Conservation (phyloP, 257 asterid genomes). For the Solanum pinnatisectum region DNA sequence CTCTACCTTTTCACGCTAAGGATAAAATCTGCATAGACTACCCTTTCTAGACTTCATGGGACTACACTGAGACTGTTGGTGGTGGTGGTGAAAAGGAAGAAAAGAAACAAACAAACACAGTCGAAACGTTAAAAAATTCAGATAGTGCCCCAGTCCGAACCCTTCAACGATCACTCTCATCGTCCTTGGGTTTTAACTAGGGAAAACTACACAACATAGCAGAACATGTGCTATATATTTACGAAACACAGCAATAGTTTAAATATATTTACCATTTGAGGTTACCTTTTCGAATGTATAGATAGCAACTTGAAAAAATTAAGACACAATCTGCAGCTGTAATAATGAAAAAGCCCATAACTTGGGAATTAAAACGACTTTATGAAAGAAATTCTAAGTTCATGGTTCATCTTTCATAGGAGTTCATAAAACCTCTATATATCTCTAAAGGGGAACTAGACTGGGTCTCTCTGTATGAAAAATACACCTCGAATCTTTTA, state of each 20-base stretch:
- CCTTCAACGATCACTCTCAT: background rate
- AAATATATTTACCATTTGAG: background rate
- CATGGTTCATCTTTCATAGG: background rate
- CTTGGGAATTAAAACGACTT: background rate
- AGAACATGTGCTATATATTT: background rate
- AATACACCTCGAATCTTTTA: constrained; percentile 28
- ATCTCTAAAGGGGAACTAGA: background rate
- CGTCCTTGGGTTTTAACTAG: background rate
- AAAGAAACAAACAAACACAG: background rate
- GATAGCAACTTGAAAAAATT: background rate
- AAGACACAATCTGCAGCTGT: background rate
- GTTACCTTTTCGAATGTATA: background rate
- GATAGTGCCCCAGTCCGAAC: background rate
- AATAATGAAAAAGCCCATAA: background rate
- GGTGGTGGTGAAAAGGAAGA: too few relatives aligned
- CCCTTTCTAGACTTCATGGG: background rate
- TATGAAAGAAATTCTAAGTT: background rate
- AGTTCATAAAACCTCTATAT: constrained; percentile 2
- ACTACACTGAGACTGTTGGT: background rate
- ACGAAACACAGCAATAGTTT: background rate
- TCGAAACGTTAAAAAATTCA: background rate
- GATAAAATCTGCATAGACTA: background rate
- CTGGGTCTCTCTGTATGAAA: constrained; percentile 28
- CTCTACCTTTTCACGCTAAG: background rate
- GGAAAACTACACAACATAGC: background rate